Conservation (phyloP, 345 rosid species). For the Camelina laxa region DNA sequence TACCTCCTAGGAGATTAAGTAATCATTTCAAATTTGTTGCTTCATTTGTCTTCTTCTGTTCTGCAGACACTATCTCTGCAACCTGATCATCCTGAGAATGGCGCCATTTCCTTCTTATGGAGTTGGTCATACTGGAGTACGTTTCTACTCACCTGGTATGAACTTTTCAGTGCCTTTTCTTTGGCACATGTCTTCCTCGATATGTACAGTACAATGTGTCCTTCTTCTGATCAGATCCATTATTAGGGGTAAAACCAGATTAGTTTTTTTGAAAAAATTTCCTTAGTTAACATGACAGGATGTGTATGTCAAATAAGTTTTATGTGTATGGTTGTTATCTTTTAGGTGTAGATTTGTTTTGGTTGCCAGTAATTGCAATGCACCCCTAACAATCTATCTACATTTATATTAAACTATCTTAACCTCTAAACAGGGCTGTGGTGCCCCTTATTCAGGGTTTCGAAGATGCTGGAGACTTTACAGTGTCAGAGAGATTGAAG, state of each 20-base stretch:
- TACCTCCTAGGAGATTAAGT: background rate
- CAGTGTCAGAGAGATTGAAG: slow-evolving; percentile 82
- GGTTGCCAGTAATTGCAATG: background rate
- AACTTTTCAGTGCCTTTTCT: slow-evolving; percentile 7
- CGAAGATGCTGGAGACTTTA: slow-evolving; percentile 99
- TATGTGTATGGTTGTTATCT: slow-evolving; percentile 10
- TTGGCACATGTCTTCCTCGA: background rate
- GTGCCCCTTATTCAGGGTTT: slow-evolving; percentile 99
- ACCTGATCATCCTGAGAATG: slow-evolving; percentile 55
- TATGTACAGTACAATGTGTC: background rate
- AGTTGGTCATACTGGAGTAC: slow-evolving; percentile 99
- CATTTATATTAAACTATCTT: slow-evolving; percentile 48
- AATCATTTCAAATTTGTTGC: background rate
- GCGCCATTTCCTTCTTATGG: slow-evolving; percentile 87
- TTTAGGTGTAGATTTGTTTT: background rate
- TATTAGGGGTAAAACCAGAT: slow-evolving; percentile 21
- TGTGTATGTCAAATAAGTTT: background rate
- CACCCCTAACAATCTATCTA: background rate
- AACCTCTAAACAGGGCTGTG: slow-evolving; percentile 94
- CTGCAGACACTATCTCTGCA: slow-evolving; percentile 59
- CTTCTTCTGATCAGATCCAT: background rate
- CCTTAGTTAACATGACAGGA: background rate
- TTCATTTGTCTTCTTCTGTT: slow-evolving; percentile 6
- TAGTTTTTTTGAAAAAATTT: background rate
- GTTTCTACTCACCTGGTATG: slow-evolving; percentile 97